phyloP scores from a whole-genome alignment of 305 asterid species.

The Fraxinus baroniana region DNA sequence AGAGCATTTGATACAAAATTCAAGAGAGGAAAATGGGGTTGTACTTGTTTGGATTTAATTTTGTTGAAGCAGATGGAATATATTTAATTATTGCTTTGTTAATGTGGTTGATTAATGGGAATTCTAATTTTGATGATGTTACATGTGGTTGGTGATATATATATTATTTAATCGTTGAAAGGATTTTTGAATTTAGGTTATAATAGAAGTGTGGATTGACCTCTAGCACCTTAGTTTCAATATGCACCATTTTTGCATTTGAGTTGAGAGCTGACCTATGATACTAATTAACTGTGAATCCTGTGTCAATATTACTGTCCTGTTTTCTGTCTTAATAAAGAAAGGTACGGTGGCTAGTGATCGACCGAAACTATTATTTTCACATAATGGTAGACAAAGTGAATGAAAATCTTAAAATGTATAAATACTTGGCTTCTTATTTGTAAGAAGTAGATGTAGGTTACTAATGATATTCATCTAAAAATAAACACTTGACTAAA shows the following conservation, averaged over 20 bases:
- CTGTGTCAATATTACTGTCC: not conserved
- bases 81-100: not conserved
- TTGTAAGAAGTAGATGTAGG: not conserved
- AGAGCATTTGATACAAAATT: too few species aligned
- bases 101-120: not conserved
- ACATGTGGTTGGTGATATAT: not conserved
- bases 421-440: too few species aligned
- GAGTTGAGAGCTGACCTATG: not conserved
- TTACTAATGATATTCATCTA: not conserved
- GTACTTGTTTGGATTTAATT: slow-evolving; percentile 4
- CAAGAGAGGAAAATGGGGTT: not conserved
- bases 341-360: not conserved
- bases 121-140: not conserved
- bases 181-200: not conserved
- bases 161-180: not conserved
- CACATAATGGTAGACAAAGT: not conserved
- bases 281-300: too few species aligned
- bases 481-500: too few species aligned
- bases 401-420: not conserved
- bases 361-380: not conserved
- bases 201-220: not conserved
- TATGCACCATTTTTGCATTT: not conserved
- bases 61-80: not conserved
- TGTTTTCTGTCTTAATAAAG: not conserved
- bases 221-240: not conserved